Evolutionary conservation across 352 stramenopile genomes (phyloP).

Genomic region (Discostella stelligera): DNA sequence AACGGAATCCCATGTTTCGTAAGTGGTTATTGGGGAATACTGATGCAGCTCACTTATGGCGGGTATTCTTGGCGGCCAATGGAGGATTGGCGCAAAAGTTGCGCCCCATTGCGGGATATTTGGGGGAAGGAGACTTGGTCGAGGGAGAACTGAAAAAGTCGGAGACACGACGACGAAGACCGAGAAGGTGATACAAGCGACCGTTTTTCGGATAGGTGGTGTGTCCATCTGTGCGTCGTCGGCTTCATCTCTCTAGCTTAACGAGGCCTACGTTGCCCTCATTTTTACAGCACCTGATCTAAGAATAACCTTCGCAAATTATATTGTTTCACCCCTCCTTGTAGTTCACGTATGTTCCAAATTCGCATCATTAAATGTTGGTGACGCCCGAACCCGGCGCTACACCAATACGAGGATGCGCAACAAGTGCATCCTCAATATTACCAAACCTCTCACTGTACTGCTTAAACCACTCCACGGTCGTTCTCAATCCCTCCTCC

Average conservation of each 20-base stretch:
- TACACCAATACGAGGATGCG: constrained; percentile 75
- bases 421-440: constrained; percentile 81
- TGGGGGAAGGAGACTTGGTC: constrained; percentile 7
- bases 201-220: too few relatives aligned
- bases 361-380: constrained; percentile 8
- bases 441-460: constrained; percentile 79
- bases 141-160: constrained; percentile 23
- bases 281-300: neutral
- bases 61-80: constrained; percentile 64
- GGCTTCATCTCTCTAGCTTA: neutral
- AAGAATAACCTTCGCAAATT: too few relatives aligned
- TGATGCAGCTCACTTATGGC: constrained; percentile 64
- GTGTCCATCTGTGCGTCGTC: too few relatives aligned
- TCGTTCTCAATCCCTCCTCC: constrained; percentile 89
- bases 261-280: neutral
- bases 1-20: constrained; percentile 75
- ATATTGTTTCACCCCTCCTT: too few relatives aligned
- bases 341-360: neutral
- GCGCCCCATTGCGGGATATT: constrained; percentile 34
- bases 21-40: constrained; percentile 73
- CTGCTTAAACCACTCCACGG: constrained; percentile 89
- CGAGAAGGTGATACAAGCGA: constrained; percentile 9
- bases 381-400: constrained; percentile 30
- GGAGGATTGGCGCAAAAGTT: constrained; percentile 67
- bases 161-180: constrained; percentile 35